Base-by-base conservation (phyloP, 345 rosid genomes). In the Euphorbia lathyris region DNA sequence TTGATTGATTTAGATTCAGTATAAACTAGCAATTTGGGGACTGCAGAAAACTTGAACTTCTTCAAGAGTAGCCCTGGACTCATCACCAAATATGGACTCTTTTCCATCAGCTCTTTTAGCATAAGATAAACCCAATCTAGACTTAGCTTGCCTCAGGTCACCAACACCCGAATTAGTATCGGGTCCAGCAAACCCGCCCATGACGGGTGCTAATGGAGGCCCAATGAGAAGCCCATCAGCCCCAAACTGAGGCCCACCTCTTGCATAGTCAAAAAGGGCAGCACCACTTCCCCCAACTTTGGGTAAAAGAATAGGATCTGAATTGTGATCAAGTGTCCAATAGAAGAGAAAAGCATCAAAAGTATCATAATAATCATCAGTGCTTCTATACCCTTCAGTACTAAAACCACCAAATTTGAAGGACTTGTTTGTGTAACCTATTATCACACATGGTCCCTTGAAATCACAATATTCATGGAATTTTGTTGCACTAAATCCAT, bases 251-350 rank as follows among this genome's bases (percentile, higher is more conserved):
- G 90, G 88, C 50, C 87, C 88, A 1, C 87, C 86, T 20, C 85
- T 74, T 2, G 93, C 96, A 73, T 91, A 91, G 62, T 91, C 94
- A 60, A 89, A 93, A 14, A 91, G 84, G 20, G 97, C 94, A 9
- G 94, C 96, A 67, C 96, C 97, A 27, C 94, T 93, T 20, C 97
- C 97, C 26, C 97, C 98, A 22, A 86, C 83, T 69, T 93, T 91
- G 23, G 89, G 77, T 52, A 91, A 78, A 17, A 82, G 45, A 42
- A 86, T 61, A 0, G 88, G 92, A 4, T 78, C 88, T 16, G 23
- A 65, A 12, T 43, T 62, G 27, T 59, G 72, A 7, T 74, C 59
- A 1, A 78, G 86, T 9, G 73, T 60, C 97, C 98, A 90, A 55
- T 93, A 93, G 77, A 86, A 93, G 72, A 90, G 92, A 76, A 88